Conservation (phyloP, 208 protist genomes). For the Crithidia thermophila region DNA sequence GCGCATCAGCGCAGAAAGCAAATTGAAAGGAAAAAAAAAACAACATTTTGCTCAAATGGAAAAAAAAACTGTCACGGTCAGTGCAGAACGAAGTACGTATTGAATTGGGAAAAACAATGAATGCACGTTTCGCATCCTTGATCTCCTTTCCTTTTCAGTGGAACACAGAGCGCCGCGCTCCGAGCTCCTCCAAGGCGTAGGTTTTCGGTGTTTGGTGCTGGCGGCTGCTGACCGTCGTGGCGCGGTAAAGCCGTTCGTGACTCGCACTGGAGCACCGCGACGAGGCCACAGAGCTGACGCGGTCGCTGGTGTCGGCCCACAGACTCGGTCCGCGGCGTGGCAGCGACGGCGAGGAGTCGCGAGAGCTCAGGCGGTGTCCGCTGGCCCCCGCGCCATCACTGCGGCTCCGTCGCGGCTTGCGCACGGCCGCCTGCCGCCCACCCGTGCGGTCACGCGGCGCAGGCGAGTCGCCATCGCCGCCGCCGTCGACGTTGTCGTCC, state of each 20-base stretch:
- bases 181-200: slow-evolving; percentile 1
- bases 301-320: slow-evolving; percentile 17
- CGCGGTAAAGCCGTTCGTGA: slow-evolving; percentile 71
- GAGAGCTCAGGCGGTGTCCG: too few relatives aligned
- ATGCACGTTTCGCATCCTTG: background rate
- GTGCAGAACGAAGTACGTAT: too few relatives aligned
- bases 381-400: too few relatives aligned
- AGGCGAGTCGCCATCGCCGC: slow-evolving; percentile 51
- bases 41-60: too few relatives aligned
- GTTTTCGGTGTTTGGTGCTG: slow-evolving; percentile 30
- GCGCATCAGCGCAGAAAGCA: too few relatives aligned
- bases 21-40: too few relatives aligned
- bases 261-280: slow-evolving; percentile 26
- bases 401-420: slow-evolving; percentile 7
- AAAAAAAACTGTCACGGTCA: too few relatives aligned
- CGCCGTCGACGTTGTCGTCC: slow-evolving; percentile 6
- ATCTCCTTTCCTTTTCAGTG: slow-evolving; percentile 30
- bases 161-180: slow-evolving; percentile 55
- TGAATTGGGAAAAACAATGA: background rate
- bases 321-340: slow-evolving; percentile 20
- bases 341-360: slow-evolving; percentile 9
- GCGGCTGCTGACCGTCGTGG: slow-evolving; percentile 69
- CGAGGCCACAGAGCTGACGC: slow-evolving; percentile 33
- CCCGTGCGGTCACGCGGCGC: slow-evolving; percentile 57
- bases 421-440: slow-evolving; percentile 24